Evolutionary conservation across 371 early-diverging fungal genomes (phyloP), one percentile per base, ranked within the genome.

Genomic region (Mucor piriformis): DNA sequence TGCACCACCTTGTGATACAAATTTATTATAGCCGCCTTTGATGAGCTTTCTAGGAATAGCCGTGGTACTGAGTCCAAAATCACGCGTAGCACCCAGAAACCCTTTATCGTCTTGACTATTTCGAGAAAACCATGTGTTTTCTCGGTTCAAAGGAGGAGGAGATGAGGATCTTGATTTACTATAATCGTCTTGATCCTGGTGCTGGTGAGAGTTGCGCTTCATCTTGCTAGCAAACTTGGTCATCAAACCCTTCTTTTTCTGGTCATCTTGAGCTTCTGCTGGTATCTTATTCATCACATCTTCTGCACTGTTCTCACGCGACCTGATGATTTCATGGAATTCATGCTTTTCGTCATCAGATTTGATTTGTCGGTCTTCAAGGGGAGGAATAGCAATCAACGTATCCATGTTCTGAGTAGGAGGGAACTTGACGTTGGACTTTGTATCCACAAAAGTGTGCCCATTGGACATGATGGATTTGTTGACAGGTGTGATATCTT

Each of bases 21-120:
- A 62, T 32, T 66, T 64, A 25, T 64, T 63, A 18, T 64, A 67
- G 23, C 71, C 56, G 5, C 65, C 65, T 13, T 72, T 72, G 0
- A 72, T 20, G 6, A 72, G 66, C 61, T 81, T 58, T 57, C 78
- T 69, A 63, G 67, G 67, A 21, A 63, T 63, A 8, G 60, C 60
- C 0, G 63, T 50, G 2, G 70, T 70, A 33, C 51, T 63, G 4
- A 63, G 27, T n/a, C 65, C 61, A 53, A 64, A 62, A 38, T 63
- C 67, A 16, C 51, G 48, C 6, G 71, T 59, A 16, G 54, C 64
- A 27, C 57, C 57, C 18, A 70, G 50, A 24, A 70, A 56, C 2
- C 58, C 40, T 13, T 60, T 64, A 15, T 61, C 67, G 34, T 69
- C 68, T 25, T 50, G 53, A 34, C 66, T 69, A 32, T 50, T 61